Percentiles rank a stretch among this genome's conserved stretches.
phyloP scores from a whole-genome alignment of 495 filamentous ascomycete species.

The Podospora australis region DNA sequence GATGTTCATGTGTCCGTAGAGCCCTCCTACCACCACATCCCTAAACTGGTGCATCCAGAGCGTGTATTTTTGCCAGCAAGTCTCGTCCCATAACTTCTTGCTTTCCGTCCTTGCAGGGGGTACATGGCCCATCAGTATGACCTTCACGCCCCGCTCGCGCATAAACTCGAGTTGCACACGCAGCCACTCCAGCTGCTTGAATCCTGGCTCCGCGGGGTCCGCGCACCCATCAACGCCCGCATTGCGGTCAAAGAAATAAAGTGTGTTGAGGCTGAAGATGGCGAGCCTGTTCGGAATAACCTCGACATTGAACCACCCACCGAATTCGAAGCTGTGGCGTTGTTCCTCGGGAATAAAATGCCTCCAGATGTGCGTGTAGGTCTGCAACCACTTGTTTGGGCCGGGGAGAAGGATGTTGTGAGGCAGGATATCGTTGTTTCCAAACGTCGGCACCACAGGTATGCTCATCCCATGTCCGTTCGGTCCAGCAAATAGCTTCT shows the following conservation, averaged over 20 bases:
- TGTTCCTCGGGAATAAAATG: slow-evolving; percentile 90
- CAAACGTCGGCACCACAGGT: slow-evolving; percentile 83
- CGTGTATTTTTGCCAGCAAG: slow-evolving; percentile 97
- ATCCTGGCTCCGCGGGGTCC: slow-evolving; percentile 71
- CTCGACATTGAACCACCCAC: slow-evolving; percentile 91
- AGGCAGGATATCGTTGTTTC: slow-evolving; percentile 96
- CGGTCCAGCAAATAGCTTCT: slow-evolving; percentile 55
- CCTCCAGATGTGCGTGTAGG: slow-evolving; percentile 68
- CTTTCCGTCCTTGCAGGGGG: slow-evolving; percentile 77
- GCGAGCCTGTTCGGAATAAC: slow-evolving; percentile 82
- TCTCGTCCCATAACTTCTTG: slow-evolving; percentile 83
- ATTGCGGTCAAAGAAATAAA: slow-evolving; percentile 94
- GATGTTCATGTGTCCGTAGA: slow-evolving; percentile 98
- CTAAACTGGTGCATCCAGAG: slow-evolving; percentile 85
- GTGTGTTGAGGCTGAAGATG: slow-evolving; percentile 91
- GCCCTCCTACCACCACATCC: slow-evolving; percentile 70
- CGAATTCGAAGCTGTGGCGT: slow-evolving; percentile 82
- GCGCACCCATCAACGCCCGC: slow-evolving; percentile 86
- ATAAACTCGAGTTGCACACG: slow-evolving; percentile 83
- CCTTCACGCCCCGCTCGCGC: slow-evolving; percentile 82
- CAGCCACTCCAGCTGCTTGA: slow-evolving; percentile 94
- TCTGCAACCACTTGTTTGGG: slow-evolving; percentile 75
- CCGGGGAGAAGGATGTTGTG: slow-evolving; percentile 89
- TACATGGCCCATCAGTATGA: slow-evolving; percentile 89
- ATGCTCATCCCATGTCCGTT: slow-evolving; percentile 52